These are phyloP conservation scores for Xenoacremonium recifei DNA, from an alignment of 2,329 filamentous ascomycete genomes.

Conservation along the genomic window DNA sequence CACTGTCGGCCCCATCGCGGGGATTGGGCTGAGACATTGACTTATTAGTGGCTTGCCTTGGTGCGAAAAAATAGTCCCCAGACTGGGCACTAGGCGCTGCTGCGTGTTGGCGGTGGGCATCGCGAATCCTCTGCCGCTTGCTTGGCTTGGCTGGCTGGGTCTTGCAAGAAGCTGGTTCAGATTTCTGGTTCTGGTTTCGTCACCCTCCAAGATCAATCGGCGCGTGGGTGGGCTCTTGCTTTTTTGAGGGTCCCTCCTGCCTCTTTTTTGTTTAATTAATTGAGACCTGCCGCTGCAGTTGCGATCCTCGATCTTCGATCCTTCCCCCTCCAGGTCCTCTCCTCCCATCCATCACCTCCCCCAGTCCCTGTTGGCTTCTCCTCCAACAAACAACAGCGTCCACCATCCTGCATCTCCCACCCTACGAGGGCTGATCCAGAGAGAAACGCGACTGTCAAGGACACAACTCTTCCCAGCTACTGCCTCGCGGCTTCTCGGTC, in stretches of 20 bases:
- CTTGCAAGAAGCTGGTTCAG: too few relatives aligned
- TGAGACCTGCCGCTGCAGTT: neutral
- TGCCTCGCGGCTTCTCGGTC: slow-evolving; percentile 14
- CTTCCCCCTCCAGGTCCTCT: neutral
- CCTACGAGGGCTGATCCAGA: too few relatives aligned
- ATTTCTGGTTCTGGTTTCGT: too few relatives aligned
- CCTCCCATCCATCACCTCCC: neutral
- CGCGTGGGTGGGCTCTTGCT: too few relatives aligned
- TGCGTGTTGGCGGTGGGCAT: too few relatives aligned
- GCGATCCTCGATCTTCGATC: neutral
- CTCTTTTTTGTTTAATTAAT: neutral
- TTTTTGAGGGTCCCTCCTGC: too few relatives aligned
- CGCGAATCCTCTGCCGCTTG: too few relatives aligned
- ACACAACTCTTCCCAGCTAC: slow-evolving; percentile 2
- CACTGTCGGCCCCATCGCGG: neutral
- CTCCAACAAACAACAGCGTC: too few relatives aligned
- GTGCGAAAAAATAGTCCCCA: neutral
- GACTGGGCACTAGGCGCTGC: too few relatives aligned
- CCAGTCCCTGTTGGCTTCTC: neutral
- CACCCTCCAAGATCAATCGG: too few relatives aligned
- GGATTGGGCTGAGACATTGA: slow-evolving; percentile 29
- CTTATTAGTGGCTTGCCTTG: slow-evolving; percentile 21
- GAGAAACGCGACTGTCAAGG: slow-evolving; percentile 1
- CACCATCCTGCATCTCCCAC: slow-evolving; percentile 1
- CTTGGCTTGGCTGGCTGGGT: too few relatives aligned